phyloP scores from a whole-genome alignment of 805 yeast species.

The Candida silvatica region DNA sequence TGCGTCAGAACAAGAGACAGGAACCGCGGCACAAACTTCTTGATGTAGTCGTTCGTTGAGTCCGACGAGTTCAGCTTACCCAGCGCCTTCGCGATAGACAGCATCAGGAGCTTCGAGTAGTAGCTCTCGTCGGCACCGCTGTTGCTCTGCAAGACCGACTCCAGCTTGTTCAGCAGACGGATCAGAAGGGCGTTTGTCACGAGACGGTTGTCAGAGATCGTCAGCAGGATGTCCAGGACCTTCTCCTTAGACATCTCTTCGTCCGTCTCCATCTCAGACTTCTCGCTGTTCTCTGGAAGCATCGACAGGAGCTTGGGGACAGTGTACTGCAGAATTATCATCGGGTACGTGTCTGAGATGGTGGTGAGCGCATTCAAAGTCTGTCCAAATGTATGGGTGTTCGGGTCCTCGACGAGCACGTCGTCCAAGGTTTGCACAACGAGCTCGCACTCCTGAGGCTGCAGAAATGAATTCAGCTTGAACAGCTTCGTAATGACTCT shows the following conservation, averaged over 20 bases:
- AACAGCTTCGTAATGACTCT: constrained; percentile 55
- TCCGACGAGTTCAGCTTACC: constrained; percentile 7
- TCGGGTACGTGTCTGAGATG: constrained; percentile 29
- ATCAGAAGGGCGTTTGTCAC: constrained; percentile 36
- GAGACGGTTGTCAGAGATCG: constrained; percentile 32
- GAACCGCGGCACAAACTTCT: constrained; percentile 33
- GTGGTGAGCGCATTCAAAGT: constrained; percentile 46
- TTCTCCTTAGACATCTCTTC: constrained; percentile 19
- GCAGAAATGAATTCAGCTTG: constrained; percentile 39
- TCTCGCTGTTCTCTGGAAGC: constrained; percentile 31
- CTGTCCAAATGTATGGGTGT: constrained; percentile 41
- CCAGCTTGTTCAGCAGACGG: constrained; percentile 33
- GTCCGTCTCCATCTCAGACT: too few species aligned
- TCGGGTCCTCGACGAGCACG: constrained; percentile 39
- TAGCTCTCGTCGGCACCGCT: too few species aligned
- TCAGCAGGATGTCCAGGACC: constrained; percentile 26
- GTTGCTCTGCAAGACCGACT: constrained; percentile 7
- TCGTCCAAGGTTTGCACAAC: constrained; percentile 61
- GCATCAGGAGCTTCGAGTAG: constrained; percentile 3
- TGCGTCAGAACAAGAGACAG: constrained; percentile 14
- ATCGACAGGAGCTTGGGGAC: constrained; percentile 42
- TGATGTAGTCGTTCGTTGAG: constrained; percentile 28
- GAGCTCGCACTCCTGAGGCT: constrained; percentile 26
- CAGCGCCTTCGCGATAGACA: constrained; percentile 8
- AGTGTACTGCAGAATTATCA: constrained; percentile 39